Base-by-base conservation (phyloP, 208 protist genomes). In the Crithidia brevicula region DNA sequence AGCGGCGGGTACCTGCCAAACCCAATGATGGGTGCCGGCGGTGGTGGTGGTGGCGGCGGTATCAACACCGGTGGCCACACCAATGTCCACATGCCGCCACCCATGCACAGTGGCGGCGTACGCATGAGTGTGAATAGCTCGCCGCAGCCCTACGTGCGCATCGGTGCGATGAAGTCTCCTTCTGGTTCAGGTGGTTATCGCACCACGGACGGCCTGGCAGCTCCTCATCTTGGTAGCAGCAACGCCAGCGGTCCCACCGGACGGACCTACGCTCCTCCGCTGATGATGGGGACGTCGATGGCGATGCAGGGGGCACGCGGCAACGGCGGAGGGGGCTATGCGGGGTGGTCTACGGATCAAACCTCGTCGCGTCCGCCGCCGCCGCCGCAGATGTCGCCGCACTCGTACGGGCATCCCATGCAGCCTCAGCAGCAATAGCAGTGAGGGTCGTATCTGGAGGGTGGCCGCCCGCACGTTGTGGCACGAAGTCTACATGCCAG, bases 391-490 rank as follows among this genome's bases (percentile, higher is more conserved):
- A 34, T 64, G 56, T 11, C 43, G 42, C 57, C 43, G 23, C 46
- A 67, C 27, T 20, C 8, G 6, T 63, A 69, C 49, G 61, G 16
- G 36, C 33, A 11, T 45, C 50, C 34, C 25, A 53, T 27, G 42
- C 59, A 64, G 27, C 47, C 30, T n/a, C 70, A 5, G 27, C 64
- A 60, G 27, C 67, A 61, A 50, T 72, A 83, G 52, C 65, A 50
- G 18, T 25, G 53, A 9, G 40, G 36, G 27, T 8, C 33, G 11
- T 63, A 47, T 36, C 27, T 8, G 16, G 66, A 57, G 6, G 43
- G 53, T 18, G n/a, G 46, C 27, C 8, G 18, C n/a, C 4, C 33
- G 11, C 25, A 22, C 16, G 30, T 20, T 3, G 49, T 31, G 6
- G n/a, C 23, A 7, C 51, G 22, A 10, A 49, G 22, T 22, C 34